Evolutionary conservation across 805 yeast species (phyloP), one percentile per base, ranked within the genome.

Genomic region (Metschnikowia noctiluminum): DNA sequence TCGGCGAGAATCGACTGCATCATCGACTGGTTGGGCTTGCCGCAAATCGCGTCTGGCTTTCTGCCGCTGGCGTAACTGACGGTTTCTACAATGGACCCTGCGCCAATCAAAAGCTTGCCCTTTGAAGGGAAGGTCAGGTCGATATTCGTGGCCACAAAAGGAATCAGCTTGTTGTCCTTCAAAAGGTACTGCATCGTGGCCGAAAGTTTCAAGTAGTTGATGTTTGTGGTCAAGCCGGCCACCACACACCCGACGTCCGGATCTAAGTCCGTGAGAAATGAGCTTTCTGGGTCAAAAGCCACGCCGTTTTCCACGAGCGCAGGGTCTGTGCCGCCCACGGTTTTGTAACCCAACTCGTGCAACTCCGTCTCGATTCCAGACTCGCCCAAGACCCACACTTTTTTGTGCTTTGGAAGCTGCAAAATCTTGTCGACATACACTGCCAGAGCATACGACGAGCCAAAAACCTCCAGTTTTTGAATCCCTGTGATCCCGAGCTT

Each of bases 101-200:
- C 98, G 30, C 99, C 99, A 15, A 97, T 96, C 43, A 94, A 77
- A 42, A 88, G 78, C 58, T 80, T 74, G 1, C 96, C 97, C 66
- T 87, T 84, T 50, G 87, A 81, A 2, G 99, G 99, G 73, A 83
- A 94, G 0, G 99, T 94, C 1, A 96, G 86, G 66, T 94, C 99
- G 38, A 88, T 87, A 65, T 94, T 94, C 6, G 98, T 94, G 21
- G 97, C 98, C 54, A 94, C 74, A 66, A 89, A 94, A 31, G 84
- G 78, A 3, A 89, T 74, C 2, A 76, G 72, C 43, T 83, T 82
- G 50, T 70, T 56, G 50, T 71, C 69, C 49, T 84, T 79, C 52
- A 77, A 73, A 43, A 94, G 73, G 59, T 94, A 91, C 60, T 89
- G 91, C 71, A 91, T 75, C 7, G 97, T 87, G 31, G 82, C 71